Conservation (phyloP, 805 yeast species). For the Barnettozyma salicaria region DNA sequence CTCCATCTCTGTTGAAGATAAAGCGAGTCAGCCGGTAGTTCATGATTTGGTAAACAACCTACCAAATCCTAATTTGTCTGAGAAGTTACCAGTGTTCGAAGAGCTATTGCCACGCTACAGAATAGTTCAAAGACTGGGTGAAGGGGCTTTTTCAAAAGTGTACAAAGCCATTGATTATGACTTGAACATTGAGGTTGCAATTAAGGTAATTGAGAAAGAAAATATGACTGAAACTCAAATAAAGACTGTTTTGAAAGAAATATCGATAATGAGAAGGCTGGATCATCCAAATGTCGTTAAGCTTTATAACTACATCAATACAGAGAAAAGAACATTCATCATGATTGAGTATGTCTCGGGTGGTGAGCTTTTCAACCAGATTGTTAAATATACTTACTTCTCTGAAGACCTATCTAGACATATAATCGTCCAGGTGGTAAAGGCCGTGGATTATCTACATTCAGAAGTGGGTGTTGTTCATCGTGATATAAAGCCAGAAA, state of each 20-base stretch:
- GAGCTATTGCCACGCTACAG: constrained; percentile 30
- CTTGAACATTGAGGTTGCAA: constrained; percentile 34
- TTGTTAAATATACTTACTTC: constrained; percentile 60
- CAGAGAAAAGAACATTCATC: constrained; percentile 54
- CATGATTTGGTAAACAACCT: background rate
- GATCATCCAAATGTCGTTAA: constrained; percentile 59
- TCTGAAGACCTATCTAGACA: constrained; percentile 61
- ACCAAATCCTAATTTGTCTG: background rate
- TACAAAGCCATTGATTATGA: constrained; percentile 45
- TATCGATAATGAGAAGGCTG: constrained; percentile 63
- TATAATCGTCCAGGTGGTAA: constrained; percentile 55
- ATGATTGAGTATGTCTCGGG: constrained; percentile 71
- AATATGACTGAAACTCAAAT: constrained; percentile 57
- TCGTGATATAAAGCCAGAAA: constrained; percentile 80
- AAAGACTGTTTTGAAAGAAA: constrained; percentile 74
- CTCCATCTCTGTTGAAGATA: too few species aligned
- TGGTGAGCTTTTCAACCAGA: constrained; percentile 69
- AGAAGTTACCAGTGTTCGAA: constrained; percentile 12
- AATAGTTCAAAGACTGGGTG: constrained; percentile 54
- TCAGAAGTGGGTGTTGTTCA: constrained; percentile 73
- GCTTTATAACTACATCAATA: constrained; percentile 61
- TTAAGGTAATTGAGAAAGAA: constrained; percentile 59
- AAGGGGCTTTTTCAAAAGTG: constrained; percentile 78
- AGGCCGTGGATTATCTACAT: constrained; percentile 64
- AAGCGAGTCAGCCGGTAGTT: background rate